Base-by-base conservation (phyloP, 1,284 basidiomycete species). In the Cutaneotrichosporon sp. region DNA sequence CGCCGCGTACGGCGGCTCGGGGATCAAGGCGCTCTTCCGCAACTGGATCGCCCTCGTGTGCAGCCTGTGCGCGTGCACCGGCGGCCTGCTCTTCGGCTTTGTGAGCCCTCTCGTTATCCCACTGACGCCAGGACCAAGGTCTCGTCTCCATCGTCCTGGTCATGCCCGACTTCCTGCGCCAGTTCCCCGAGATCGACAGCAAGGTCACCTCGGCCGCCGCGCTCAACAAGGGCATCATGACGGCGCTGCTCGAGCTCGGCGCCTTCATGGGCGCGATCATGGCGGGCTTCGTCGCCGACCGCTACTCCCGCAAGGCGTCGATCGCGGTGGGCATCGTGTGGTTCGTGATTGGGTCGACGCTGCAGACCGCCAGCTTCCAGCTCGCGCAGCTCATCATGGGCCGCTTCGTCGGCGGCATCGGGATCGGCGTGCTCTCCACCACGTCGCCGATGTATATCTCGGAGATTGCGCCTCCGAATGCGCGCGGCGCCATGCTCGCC, bases 401-500 rank as follows among this genome's bases (percentile, higher is more conserved):
- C 10, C 69, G 76, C 8, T 66, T 54, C 55, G 51, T 74, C 43
- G 68, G 64, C 7, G 67, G 65, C 36, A 58, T 68, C 34, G 67
- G 66, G 11, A 70, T 80, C 59, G 80, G 67, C 25, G 57, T 73
- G 60, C 73, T 67, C 57, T 79, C 64, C 65, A 73, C 42, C 64
- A 75, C 59, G 2, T 73, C 79, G 14, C 81, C 81, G 27, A 68
- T 78, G 29, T 79, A 77, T 64, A 74, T 80, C 38, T 69, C 77
- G 5, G 78, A 79, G 51, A 64, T 72, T 29, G 60, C 69, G 0
- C 68, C 70, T 1, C 72, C 72, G 0, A 69, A 73, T 45, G 86
- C 91, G 13, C 85, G 90, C 61, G 90, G 89, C 7, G 87, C 87
- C 71, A 80, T 91, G 46, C 88, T 91, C 45, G 87, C 87, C 2